Percentiles rank a stretch among this genome's conserved stretches.
These are phyloP conservation scores for Theobroma grandiflorum DNA, from an alignment of 441 rosid species.

Conservation along the genomic window DNA sequence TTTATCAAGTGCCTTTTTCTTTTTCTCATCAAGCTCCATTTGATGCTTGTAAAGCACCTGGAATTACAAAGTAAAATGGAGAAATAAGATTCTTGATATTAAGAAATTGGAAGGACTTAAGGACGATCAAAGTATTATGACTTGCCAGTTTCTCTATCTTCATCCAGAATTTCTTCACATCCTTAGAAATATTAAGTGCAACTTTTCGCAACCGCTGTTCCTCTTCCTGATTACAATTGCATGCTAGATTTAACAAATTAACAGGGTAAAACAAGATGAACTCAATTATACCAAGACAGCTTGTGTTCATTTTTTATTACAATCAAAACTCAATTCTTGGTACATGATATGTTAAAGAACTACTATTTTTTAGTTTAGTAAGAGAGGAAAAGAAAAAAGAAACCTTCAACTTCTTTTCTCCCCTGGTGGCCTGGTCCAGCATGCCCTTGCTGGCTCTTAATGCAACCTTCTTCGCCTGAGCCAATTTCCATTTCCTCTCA, in stretches of 20 bases:
- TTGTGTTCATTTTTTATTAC: not conserved
- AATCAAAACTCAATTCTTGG: not conserved
- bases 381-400: conserved; percentile 28
- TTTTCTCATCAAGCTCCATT: conserved; percentile 91
- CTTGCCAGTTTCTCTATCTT: conserved; percentile 99
- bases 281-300: not conserved
- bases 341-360: not conserved
- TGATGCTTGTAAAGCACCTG: conserved; percentile 99
- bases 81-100: conserved; percentile 16
- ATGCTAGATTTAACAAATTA: conserved; percentile 23
- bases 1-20: conserved; percentile 97
- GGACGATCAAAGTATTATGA: conserved; percentile 28
- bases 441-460: conserved; percentile 97
- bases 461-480: conserved; percentile 97
- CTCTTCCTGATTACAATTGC: conserved; percentile 74
- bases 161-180: conserved; percentile 95
- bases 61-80: conserved; percentile 25
- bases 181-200: conserved; percentile 93
- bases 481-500: conserved; percentile 99
- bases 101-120: conserved; percentile 18
- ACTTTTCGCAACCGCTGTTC: conserved; percentile 89
- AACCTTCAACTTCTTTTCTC: conserved; percentile 98
- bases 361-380: not conserved
- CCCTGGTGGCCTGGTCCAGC: conserved; percentile 93
- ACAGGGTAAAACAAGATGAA: not conserved